Percentiles rank a stretch among this genome's conserved stretches.
phyloP scores from a whole-genome alignment of 1,139 yeast species.

The Debaryomycetaceae sp. region DNA sequence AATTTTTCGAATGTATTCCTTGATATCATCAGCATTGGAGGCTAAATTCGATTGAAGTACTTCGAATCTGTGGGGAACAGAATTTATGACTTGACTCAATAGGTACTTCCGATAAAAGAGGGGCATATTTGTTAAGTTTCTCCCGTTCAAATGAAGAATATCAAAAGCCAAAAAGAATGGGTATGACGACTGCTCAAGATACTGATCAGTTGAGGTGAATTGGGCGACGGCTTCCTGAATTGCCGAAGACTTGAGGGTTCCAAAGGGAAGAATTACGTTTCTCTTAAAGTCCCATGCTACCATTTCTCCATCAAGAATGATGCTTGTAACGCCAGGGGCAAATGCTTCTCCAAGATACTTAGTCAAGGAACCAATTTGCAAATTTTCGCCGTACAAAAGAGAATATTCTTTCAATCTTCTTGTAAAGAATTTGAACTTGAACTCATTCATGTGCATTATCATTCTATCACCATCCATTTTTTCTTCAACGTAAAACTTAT shows the following conservation, averaged over 20 bases:
- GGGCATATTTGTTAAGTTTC: constrained; percentile 51
- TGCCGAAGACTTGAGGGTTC: constrained; percentile 72
- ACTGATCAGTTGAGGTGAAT: constrained; percentile 37
- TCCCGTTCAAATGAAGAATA: constrained; percentile 63
- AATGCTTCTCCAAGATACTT: constrained; percentile 48
- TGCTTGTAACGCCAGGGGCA: constrained; percentile 36
- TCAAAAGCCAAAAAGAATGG: constrained; percentile 76
- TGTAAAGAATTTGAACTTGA: constrained; percentile 56
- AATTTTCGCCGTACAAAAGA: constrained; percentile 64
- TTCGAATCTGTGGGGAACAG: constrained; percentile 53
- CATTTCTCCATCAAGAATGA: constrained; percentile 91
- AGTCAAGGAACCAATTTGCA: constrained; percentile 60
- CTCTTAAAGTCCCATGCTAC: constrained; percentile 74
- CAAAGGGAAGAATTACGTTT: constrained; percentile 68
- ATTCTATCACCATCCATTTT: constrained; percentile 93
- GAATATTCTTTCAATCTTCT: constrained; percentile 75
- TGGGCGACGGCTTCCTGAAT: constrained; percentile 47
- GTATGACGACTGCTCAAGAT: constrained; percentile 37
- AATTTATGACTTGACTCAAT: constrained; percentile 44
- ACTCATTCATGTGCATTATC: constrained; percentile 56
- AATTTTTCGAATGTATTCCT: constrained; percentile 52
- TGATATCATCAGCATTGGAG: constrained; percentile 48
- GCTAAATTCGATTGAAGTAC: constrained; percentile 48
- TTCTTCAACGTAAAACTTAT: constrained; percentile 74
- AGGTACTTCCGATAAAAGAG: constrained; percentile 55